Base-by-base conservation (phyloP, 257 asterid species). In the Forsythia viridissima region DNA sequence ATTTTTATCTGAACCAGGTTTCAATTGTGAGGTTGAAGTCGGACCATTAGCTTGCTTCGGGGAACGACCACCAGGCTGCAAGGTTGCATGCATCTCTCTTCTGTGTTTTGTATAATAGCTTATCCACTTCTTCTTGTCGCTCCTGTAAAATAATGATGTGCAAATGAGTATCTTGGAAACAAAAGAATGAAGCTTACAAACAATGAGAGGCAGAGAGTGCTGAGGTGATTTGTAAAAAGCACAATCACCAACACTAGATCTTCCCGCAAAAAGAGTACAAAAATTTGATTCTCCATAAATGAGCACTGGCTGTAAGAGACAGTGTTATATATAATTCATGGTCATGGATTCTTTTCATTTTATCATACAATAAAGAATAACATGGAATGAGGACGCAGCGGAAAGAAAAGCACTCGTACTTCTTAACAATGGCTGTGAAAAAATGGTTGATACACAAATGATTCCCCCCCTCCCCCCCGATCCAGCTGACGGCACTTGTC, bases 61-160 rank as follows among this genome's bases (percentile, higher is more conserved):
- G 70, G 99, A 95, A 75, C 91, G 93, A 72, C 90, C 93, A 80
- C 87, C 93, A 68, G 97, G 79, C 75, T 90, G 95, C 72, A 84
- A 77, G 30, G 93, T 84, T 67, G 81, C 86, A 84, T 91, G 96
- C 98, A 95, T 92, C 79, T 95, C 97, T 80, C 42, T 69, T 81
- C 84, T 83, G 87, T 8, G 94, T 85, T 85, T 86, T 91, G 65
- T 80, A 51, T 79, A 91, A 86, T 63, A 92, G 93, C 87, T 91
- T 83, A 61, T 88, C 87, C 87, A 95, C 84, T 85, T 93, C 90
- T 84, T 93, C 90, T 85, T 90, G 96, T 52, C 84, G 91, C 70
- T 91, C 99, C 99, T 95, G 88, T 36, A 78, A 79, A 67, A 79
- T 52, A 41, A 79, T 73, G 43, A 37, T 71, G 43, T 57, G 13